These are phyloP conservation scores for Acanthamoeba royreba DNA, from an alignment of 208 protist species.

Conservation along the genomic window DNA sequence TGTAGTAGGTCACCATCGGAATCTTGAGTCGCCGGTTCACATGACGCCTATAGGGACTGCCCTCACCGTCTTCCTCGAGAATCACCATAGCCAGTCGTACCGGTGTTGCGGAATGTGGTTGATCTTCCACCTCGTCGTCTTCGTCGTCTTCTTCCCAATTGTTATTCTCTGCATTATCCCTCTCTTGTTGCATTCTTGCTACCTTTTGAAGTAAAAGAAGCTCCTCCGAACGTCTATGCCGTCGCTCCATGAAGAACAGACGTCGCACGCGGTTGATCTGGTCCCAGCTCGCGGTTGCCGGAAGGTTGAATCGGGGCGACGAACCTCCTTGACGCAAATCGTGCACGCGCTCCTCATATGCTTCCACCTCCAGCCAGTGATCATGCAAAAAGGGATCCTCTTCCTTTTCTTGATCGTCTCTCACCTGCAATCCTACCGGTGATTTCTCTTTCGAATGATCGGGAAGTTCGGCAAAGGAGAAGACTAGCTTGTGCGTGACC, in stretches of 20 bases:
- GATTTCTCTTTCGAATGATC: not conserved
- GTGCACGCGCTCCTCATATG: not conserved
- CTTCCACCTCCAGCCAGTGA: not conserved
- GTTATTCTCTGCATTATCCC: not conserved
- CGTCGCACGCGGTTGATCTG: not conserved
- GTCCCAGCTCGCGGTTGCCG: not conserved
- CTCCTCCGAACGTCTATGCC: not conserved
- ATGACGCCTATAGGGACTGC: not conserved
- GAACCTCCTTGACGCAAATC: not conserved
- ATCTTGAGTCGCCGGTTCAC: not conserved
- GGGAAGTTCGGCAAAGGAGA: not conserved
- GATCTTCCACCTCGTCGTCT: not conserved
- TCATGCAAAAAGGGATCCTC: not conserved
- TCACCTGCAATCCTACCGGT: not conserved
- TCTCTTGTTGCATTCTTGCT: not conserved
- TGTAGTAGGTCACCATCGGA: not conserved
- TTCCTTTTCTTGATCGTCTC: not conserved
- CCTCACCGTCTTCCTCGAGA: not conserved
- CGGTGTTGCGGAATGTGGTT: too few relatives aligned
- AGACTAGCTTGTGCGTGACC: not conserved
- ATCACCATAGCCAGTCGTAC: too few relatives aligned
- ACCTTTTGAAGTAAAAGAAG: too few relatives aligned
- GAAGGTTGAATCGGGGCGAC: too few relatives aligned
- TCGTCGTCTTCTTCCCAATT: not conserved
- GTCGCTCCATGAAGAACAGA: not conserved